phyloP scores from a whole-genome alignment of 2,329 filamentous ascomycete species.

The Salinomyces thailandicus region DNA sequence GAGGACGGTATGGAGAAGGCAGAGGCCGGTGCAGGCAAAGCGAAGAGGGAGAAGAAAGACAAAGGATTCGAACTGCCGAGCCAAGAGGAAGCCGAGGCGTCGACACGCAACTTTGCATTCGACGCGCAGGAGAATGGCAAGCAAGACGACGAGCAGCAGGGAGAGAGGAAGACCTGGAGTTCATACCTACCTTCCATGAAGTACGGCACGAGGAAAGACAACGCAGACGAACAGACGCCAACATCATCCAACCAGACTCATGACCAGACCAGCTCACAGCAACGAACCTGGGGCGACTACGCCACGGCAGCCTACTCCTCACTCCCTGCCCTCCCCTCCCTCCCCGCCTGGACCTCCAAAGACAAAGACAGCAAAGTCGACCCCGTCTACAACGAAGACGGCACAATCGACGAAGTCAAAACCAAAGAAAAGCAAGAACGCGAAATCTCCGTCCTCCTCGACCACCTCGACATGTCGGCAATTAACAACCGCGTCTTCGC shows the following conservation, averaged over 20 bases:
- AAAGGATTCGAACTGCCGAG: conserved; percentile 24
- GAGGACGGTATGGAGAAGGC: conserved; percentile 15
- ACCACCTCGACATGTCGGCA: conserved; percentile 72
- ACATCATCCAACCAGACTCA: conserved; percentile 1
- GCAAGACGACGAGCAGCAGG: conserved; percentile 15
- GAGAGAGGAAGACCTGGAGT: conserved; percentile 28
- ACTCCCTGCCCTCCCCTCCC: conserved; percentile 15
- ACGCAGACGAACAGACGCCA: not conserved
- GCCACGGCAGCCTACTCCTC: conserved; percentile 18
- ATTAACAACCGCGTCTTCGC: conserved; percentile 79
- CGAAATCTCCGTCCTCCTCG: conserved; percentile 69
- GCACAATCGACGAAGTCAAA: conserved; percentile 28
- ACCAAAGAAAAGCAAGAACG: conserved; percentile 47
- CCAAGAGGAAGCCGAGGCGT: conserved; percentile 27
- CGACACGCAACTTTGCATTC: conserved; percentile 18
- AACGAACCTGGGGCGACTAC: conserved; percentile 24
- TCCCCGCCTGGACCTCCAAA: conserved; percentile 13
- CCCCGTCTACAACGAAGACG: conserved; percentile 28
- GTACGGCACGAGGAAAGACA: conserved; percentile 5
- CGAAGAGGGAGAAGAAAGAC: conserved; percentile 22
- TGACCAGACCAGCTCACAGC: not conserved
- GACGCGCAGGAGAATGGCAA: conserved; percentile 10
- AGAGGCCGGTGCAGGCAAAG: conserved; percentile 8
- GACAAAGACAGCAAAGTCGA: conserved; percentile 24
- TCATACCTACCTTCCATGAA: conserved; percentile 24